Evolutionary conservation across 257 asterid species (phyloP).

Genomic region (Penstemon barbatus): DNA sequence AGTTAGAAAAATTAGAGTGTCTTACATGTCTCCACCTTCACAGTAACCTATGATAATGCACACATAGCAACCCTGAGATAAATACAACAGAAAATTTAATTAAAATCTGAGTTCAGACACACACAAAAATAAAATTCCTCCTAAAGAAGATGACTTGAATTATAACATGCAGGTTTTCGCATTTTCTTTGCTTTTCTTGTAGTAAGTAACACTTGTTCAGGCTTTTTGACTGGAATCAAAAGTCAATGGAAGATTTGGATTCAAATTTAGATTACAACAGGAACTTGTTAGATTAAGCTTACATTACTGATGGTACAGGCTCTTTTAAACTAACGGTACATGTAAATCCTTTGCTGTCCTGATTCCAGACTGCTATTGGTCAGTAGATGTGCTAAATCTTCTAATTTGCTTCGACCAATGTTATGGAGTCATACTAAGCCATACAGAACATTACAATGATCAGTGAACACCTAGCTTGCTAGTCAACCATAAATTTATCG

Average conservation of each 20-base stretch:
- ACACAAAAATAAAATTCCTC: slow-evolving; percentile 5
- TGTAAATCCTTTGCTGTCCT: background rate
- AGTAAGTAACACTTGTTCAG: slow-evolving; percentile 15
- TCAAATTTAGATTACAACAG: slow-evolving; percentile 8
- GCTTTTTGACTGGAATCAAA: slow-evolving; percentile 8
- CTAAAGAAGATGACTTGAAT: background rate
- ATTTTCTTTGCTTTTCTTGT: background rate
- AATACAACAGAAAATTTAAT: slow-evolving; percentile 21
- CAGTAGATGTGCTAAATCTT: slow-evolving; percentile 16
- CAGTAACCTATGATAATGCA: slow-evolving; percentile 93
- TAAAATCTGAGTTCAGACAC: slow-evolving; percentile 17
- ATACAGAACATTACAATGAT: background rate
- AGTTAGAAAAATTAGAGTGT: slow-evolving; percentile 15
- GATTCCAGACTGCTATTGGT: slow-evolving; percentile 14
- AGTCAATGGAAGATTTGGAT: slow-evolving; percentile 14
- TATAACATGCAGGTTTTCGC: background rate
- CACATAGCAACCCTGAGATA: slow-evolving; percentile 86
- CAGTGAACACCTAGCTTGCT: slow-evolving; percentile 6
- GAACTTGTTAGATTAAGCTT: slow-evolving; percentile 5
- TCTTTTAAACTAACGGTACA: background rate
- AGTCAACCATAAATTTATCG: slow-evolving; percentile 5
- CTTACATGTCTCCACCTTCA: slow-evolving; percentile 98
- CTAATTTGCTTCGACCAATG: slow-evolving; percentile 2
- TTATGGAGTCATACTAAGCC: background rate
- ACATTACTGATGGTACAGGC: background rate